Evolutionary conservation across 176 grass and related monocot genomes (phyloP), one percentile per base, ranked within the genome.

Genomic region (Olyra latifolia): DNA sequence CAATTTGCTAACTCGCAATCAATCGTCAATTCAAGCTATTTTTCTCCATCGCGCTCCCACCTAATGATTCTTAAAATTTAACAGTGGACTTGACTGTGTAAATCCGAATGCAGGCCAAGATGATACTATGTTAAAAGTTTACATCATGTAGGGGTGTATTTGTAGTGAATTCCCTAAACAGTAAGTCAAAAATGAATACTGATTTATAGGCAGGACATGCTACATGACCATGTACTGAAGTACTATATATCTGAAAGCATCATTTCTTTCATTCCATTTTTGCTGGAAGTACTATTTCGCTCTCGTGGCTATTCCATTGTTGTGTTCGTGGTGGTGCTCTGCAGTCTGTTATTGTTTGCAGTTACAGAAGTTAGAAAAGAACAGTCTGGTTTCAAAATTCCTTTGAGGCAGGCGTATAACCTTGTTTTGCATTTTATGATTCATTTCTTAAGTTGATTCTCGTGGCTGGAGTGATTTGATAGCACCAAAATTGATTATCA

Each of bases 201-300:
- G 58, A 88, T 57, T 60, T 46, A 28, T 70, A 70, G 76, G 39
- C 40, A 89, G 44, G 66, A 52, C 66, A 66, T 68, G 39, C 20
- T 58, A 67, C 28, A 2, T 76, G 64, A 8, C 52, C 56, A 61
- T 17, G 63, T 66, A 35, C 32, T 35, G 32, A 35, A 35, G 4
- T 35, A 35, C 32, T 35, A 35, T 35, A 35, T 35, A 35, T 35
- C 32, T 35, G 32, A 35, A 35, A 35, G 32, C 5, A 35, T 35
- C 32, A 4, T 35, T 35, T 35, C 32, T 35, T 2, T 35, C 4
- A 35, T 4, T 8, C 64, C 27, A 10, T 49, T 63, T 49, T 38
- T 35, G 5, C 27, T 65, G 57, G 24, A 20, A 23, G 22, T 66
- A 16, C 41, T 67, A 30, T 54, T 44, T 22, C 40, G 40, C 11